Evolutionary conservation across 495 filamentous ascomycete genomes (phyloP), one percentile per base, ranked within the genome.

Genomic region (Neurospora sp.): DNA sequence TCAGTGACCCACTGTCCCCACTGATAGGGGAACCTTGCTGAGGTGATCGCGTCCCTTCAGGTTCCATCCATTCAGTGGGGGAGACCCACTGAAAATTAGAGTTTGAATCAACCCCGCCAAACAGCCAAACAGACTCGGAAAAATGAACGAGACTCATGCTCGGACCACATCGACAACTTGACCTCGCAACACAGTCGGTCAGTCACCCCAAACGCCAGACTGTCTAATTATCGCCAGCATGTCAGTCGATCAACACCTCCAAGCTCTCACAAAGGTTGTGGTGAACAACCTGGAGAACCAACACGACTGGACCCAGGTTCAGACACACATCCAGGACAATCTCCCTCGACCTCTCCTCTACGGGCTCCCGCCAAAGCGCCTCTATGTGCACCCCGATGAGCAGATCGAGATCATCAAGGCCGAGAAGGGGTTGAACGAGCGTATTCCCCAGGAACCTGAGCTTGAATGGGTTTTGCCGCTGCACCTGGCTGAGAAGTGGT

Each of bases 341-440:
- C 83, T 90, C 4, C 85, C 86, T 7, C 84, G 90, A 42, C 90
- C 89, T 2, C 80, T 99, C 73, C 85, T 99, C 69, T 93, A 93
- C 6, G 96, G 96, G 6, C 85, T 97, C n/a, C 94, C 96, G 8
- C 94, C 96, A 7, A 88, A 91, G 69, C 88, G 89, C 7, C 86
- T 97, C 31, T 98, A 99, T 82, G 87, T 92, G 70, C 94, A 99
- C 80, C 96, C 96, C 7, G 96, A 98, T 80, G 93, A 96, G 81
- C 94, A 97, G 81, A 87, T 94, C 53, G 90, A 89, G 74, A 87
- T 93, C 79, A 82, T 97, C 71, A 89, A 92, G 80, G 82, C 83
- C 47, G 82, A 85, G 71, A 80, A 83, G 71, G 79, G 79, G 39
- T 73, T 76, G 3, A 75, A 79, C 74, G 31, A 81, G 69, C 75